Evolutionary conservation across 768 basidiomycete species (phyloP).

Genomic region (Russula emetica): DNA sequence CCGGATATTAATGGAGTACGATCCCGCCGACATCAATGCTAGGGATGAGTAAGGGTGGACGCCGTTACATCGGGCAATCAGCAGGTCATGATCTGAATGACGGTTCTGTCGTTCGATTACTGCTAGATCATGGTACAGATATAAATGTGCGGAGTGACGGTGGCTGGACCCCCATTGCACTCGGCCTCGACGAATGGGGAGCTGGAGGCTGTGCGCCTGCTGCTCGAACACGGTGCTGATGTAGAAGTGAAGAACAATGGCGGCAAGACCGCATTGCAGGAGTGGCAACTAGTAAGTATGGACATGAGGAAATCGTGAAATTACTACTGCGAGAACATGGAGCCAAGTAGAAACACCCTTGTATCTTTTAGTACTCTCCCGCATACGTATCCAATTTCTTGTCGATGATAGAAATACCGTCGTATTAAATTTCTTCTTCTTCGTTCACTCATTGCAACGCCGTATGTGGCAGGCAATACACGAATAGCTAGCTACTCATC

Average conservation of each 20-base stretch:
- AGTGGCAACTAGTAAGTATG: no score
- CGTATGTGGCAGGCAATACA: no score
- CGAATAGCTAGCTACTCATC: no score
- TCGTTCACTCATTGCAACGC: no score
- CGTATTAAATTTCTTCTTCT: no score
- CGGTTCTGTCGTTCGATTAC: not conserved
- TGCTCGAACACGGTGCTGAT: not conserved
- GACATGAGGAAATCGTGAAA: not conserved
- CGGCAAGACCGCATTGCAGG: not conserved
- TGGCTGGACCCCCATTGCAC: not conserved
- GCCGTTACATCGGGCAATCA: not conserved
- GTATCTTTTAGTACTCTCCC: no score
- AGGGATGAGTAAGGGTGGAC: rapidly evolving
- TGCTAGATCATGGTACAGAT: not conserved
- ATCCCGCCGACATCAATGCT: not conserved
- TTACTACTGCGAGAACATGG: not conserved
- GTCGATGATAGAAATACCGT: no score
- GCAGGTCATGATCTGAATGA: not conserved
- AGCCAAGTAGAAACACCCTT: not conserved
- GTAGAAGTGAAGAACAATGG: no score
- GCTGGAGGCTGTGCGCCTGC: not conserved
- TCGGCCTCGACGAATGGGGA: rapidly evolving
- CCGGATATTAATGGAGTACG: not conserved
- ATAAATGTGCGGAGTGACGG: not conserved
- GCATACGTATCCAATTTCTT: no score